Conservation (phyloP, 129 eudicot genomes). For the Daucus carota region DNA sequence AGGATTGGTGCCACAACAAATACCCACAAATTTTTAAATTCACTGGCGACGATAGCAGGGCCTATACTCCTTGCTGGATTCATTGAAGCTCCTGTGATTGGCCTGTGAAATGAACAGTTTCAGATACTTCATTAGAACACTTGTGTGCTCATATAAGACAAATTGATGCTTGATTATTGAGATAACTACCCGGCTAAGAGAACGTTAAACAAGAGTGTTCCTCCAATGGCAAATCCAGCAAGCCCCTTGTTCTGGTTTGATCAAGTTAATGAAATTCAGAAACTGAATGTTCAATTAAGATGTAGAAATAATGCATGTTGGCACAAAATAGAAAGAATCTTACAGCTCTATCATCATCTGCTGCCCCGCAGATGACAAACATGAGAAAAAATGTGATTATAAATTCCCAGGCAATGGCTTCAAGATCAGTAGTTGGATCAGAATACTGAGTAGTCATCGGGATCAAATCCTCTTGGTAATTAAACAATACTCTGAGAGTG, state of each 20-base stretch:
- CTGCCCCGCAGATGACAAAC: constrained; percentile 53
- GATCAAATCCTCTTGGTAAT: constrained; percentile 35
- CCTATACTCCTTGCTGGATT: constrained; percentile 74
- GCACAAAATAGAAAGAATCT: background rate
- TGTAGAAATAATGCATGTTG: background rate
- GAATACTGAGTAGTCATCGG: constrained; percentile 47
- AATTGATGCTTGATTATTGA: background rate
- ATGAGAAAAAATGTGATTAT: constrained; percentile 49
- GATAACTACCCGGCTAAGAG: constrained; percentile 42
- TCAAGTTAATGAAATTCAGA: constrained; percentile 12
- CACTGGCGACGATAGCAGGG: constrained; percentile 49
- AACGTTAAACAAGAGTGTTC: constrained; percentile 33
- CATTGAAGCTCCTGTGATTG: constrained; percentile 64
- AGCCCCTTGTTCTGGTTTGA: constrained; percentile 40
- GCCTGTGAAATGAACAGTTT: constrained; percentile 29
- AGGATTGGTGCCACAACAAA: constrained; percentile 40
- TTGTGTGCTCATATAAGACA: background rate
- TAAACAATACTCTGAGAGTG: constrained; percentile 40
- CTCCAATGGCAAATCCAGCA: constrained; percentile 59
- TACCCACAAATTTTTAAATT: constrained; percentile 43
- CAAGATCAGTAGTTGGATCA: constrained; percentile 36
- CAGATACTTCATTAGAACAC: background rate
- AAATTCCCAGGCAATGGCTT: constrained; percentile 63
- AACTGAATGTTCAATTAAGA: background rate
- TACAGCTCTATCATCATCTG: constrained; percentile 61